Evolutionary conservation across 345 rosid genomes (phyloP), one percentile per base, ranked within the genome.

Genomic region (Eucalyptus microcorys): DNA sequence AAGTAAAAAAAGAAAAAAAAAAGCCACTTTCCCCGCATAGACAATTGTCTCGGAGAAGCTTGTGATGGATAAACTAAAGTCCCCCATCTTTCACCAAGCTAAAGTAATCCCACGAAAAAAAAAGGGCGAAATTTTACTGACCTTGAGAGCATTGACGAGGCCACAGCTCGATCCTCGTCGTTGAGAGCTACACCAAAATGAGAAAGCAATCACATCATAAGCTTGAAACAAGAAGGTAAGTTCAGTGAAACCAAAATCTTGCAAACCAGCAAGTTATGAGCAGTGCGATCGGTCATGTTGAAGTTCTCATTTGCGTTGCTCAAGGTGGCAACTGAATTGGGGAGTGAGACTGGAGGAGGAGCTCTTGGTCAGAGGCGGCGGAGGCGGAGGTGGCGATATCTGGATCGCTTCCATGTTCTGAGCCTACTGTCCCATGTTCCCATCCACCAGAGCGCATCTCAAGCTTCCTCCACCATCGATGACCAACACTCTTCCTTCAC

Each of bases 391-490:
- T 2, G 2, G 52, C 52, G 7, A 49, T 49, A 49, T 49, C 52
- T 49, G 52, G 42, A 97, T 96, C 95, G 96, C 99, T n/a, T 98
- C 99, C 86, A 91, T 95, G 87, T 94, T 95, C 85, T 95, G 98
- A 80, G 97, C 98, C 57, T 93, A 88, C 88, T 94, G 96, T 55
- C 91, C 98, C 26, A 96, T 90, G 91, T 96, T 96, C 61, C 98
- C 97, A 79, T 99, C 98, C 47, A 96, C 91, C 91, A 97, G 89
- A 19, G 99, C 97, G 86, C 98, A 96, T 88, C 98, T 95, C 92
- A 68, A 89, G 97, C 99, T 97, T 87, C 96, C 99, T 76, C 97
- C 99, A 37, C 99, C 98, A 87, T 97, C 98, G 42, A 95, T 92
- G 24, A 97, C 96, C 13, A 94, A 92, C 68, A 96, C 99, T 87